Conservation (phyloP, 2,329 filamentous ascomycete genomes). For the Ascochyta pisi region DNA sequence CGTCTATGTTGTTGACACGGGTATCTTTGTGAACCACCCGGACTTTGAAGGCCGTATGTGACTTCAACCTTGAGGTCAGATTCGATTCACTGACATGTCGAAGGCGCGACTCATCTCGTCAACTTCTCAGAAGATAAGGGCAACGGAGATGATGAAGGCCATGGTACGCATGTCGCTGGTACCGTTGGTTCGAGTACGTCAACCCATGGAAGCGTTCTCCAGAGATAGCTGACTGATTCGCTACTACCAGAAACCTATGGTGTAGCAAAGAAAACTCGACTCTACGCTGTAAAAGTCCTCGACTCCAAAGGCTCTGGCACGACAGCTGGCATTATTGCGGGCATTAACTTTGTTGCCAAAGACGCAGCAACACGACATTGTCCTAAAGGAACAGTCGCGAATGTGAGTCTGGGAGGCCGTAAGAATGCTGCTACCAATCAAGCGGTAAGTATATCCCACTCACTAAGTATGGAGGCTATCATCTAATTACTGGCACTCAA, state of each 20-base stretch:
- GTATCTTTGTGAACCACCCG: slow-evolving; percentile 62
- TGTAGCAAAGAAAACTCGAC: slow-evolving; percentile 44
- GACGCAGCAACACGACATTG: slow-evolving; percentile 30
- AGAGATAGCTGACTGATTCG: too few relatives aligned
- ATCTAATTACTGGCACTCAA: slow-evolving; percentile 1
- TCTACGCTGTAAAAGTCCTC: slow-evolving; percentile 49
- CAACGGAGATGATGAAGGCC: slow-evolving; percentile 37
- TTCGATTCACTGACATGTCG: neutral
- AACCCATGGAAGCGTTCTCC: neutral
- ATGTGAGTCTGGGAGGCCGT: slow-evolving; percentile 45
- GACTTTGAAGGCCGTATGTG: slow-evolving; percentile 47
- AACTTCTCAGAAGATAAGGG: slow-evolving; percentile 35
- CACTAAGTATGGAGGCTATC: neutral
- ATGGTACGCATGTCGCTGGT: slow-evolving; percentile 49
- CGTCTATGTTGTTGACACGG: slow-evolving; percentile 70
- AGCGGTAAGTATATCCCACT: slow-evolving; percentile 18
- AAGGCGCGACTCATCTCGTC: slow-evolving; percentile 36
- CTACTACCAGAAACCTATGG: slow-evolving; percentile 32
- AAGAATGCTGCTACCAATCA: slow-evolving; percentile 34
- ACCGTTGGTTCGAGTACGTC: slow-evolving; percentile 35
- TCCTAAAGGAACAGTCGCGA: slow-evolving; percentile 41
- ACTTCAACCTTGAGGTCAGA: neutral
- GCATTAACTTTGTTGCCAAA: slow-evolving; percentile 31
- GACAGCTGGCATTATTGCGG: slow-evolving; percentile 34
- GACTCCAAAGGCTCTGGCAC: slow-evolving; percentile 33